Evolutionary conservation across 768 basidiomycete genomes (phyloP).

Genomic region (Pulveroboletus frians): DNA sequence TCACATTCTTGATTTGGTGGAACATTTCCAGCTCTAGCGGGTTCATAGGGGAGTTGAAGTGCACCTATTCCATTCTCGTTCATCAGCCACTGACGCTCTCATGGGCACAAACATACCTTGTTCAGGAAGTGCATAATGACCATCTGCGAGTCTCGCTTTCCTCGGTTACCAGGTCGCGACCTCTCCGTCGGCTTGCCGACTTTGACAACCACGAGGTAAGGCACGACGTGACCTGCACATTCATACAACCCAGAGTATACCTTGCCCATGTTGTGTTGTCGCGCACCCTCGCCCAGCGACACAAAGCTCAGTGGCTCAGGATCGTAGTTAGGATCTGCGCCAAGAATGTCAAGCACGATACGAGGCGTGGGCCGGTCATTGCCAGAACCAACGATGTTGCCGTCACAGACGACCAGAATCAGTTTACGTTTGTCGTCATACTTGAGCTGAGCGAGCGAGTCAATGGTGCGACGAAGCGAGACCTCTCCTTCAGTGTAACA

Average conservation of each 20-base stretch:
- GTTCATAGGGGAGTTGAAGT: constrained; percentile 95
- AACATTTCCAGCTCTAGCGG: constrained; percentile 97
- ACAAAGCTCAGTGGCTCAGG: constrained; percentile 94
- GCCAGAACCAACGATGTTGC: constrained; percentile 95
- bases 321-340: constrained; percentile 87
- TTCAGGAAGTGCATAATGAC: constrained; percentile 96
- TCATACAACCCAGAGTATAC: constrained; percentile 96
- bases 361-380: constrained; percentile 95
- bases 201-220: constrained; percentile 89
- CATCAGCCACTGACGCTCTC: background rate
- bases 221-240: constrained; percentile 90
- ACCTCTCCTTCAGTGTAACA: constrained; percentile 96
- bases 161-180: constrained; percentile 90
- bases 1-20: constrained; percentile 99
- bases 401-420: constrained; percentile 90
- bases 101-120: constrained; percentile 49
- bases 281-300: constrained; percentile 89
- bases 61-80: constrained; percentile 53
- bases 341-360: constrained; percentile 94
- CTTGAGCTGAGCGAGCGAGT: constrained; percentile 88
- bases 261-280: constrained; percentile 98
- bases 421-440: constrained; percentile 99
- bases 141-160: constrained; percentile 98
- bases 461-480: constrained; percentile 83
- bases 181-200: constrained; percentile 94